Evolutionary conservation across 345 rosid species (phyloP).

Genomic region (Rhodomyrtus tomentosa): DNA sequence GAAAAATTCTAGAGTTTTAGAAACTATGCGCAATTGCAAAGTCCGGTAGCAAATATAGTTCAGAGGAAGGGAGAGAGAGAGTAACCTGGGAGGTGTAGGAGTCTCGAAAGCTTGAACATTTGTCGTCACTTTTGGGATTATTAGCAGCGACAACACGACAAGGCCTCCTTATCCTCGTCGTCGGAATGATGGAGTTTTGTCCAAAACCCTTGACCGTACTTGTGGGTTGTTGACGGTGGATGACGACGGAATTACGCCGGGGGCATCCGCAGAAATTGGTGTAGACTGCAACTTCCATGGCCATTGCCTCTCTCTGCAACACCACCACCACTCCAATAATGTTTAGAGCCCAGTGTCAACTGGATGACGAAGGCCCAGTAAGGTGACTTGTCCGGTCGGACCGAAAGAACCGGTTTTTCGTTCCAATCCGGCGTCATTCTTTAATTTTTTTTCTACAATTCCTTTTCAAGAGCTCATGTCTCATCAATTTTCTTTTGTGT

Average conservation of each 20-base stretch:
- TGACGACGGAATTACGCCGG: not conserved
- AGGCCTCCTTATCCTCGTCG: not conserved
- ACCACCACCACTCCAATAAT: not conserved
- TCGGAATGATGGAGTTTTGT: not conserved
- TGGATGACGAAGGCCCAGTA: not conserved
- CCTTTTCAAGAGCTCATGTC: not conserved
- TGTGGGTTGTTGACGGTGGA: not conserved
- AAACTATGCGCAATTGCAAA: not conserved
- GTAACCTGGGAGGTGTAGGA: not conserved
- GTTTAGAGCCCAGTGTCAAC: not conserved
- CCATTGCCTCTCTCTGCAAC: not conserved
- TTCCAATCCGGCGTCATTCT: not conserved
- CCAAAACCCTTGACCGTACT: not conserved
- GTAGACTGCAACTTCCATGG: not conserved
- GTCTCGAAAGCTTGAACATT: not conserved
- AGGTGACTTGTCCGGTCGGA: not conserved
- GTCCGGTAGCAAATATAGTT: not conserved
- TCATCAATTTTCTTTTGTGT: not conserved
- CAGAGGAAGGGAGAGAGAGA: not conserved
- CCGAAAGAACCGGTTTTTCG: not conserved
- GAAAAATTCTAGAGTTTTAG: not conserved
- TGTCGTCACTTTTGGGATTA: not conserved
- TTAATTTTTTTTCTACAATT: not conserved
- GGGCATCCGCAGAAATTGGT: not conserved
- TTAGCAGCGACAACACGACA: not conserved